Base-by-base conservation (phyloP, 805 yeast species). In the Candida tallmaniae region DNA sequence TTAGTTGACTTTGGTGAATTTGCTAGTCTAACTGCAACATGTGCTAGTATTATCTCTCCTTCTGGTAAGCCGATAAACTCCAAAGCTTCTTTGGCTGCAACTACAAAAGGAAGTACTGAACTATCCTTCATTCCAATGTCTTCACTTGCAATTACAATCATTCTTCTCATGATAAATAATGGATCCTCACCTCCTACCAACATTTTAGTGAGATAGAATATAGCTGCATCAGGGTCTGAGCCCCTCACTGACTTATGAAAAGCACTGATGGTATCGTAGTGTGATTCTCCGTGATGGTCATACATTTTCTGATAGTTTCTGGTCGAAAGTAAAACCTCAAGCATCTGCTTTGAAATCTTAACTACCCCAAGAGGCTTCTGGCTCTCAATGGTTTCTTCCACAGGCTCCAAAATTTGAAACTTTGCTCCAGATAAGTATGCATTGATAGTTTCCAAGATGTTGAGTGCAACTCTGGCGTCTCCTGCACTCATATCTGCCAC, bases 41-140 rank as follows among this genome's bases (percentile, higher is more conserved):
- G 97, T 0, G 88, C 97, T 27, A 93, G 60, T 5, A 87, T 78
- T 16, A 85, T 68, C 53, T 89, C 95, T 2, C 93, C 90, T 51
- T 93, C 98, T 0, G 98, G 98, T 73, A 93, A 67, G 0, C 98
- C 99, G 14, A 93, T 73, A 56, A 83, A 84, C 62, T 86, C 88
- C 3, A 85, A 80, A 0, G 97, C 87, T 27, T 86, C 85, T 54
- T 84, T 85, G 0, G 95, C 76, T 0, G 96, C 79, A 3, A 83
- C 70, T 1, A 95, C 93, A 61, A 93, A 81, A 2, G 96, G 95
- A 27, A 93, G 60, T 46, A 94, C 78, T 1, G 83, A 58, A 33
- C 87, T 86, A 55, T 93, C 97, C 3, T 83, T 66, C 2, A 85
- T 60, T 0, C 99, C 99, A 18, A 93, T 67, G 54, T 93, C 99